Percentiles rank a stretch among this genome's conserved stretches.
Conservation (phyloP, 306 rosid species). For the Glycyrrhiza uralensis region DNA sequence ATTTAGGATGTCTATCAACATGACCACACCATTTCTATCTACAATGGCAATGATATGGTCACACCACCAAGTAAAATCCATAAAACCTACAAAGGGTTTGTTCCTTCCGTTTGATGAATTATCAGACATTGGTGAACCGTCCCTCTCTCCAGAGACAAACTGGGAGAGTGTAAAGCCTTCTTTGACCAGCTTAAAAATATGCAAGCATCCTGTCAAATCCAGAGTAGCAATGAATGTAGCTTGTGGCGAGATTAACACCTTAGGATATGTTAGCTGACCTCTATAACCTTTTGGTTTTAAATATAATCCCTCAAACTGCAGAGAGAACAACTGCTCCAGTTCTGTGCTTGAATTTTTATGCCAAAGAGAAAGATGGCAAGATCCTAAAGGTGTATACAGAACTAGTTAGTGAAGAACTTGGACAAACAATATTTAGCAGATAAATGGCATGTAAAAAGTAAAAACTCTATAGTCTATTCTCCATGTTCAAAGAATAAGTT, state of each 20-base stretch:
- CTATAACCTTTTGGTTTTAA: constrained; percentile 52
- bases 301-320: constrained; percentile 73
- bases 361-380: constrained; percentile 77
- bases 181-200: constrained; percentile 65
- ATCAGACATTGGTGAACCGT: constrained; percentile 32
- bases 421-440: constrained; percentile 1
- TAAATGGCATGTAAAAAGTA: background rate
- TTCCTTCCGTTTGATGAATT: constrained; percentile 33
- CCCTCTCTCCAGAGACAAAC: constrained; percentile 41
- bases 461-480: constrained; percentile 1
- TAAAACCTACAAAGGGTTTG: constrained; percentile 50
- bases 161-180: constrained; percentile 53
- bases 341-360: constrained; percentile 47
- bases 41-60: constrained; percentile 67
- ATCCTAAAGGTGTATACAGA: constrained; percentile 46
- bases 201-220: constrained; percentile 72
- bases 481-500: constrained; percentile 13
- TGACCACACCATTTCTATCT: constrained; percentile 53
- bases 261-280: constrained; percentile 65
- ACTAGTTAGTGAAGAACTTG: constrained; percentile 17
- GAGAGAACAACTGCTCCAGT: constrained; percentile 58
- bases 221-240: constrained; percentile 75
- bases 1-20: constrained; percentile 65
- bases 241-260: constrained; percentile 79
- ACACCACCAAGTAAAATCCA: constrained; percentile 96